phyloP scores from a whole-genome alignment of 2,329 filamentous ascomycete species.

The Neocucurbitaria cava region DNA sequence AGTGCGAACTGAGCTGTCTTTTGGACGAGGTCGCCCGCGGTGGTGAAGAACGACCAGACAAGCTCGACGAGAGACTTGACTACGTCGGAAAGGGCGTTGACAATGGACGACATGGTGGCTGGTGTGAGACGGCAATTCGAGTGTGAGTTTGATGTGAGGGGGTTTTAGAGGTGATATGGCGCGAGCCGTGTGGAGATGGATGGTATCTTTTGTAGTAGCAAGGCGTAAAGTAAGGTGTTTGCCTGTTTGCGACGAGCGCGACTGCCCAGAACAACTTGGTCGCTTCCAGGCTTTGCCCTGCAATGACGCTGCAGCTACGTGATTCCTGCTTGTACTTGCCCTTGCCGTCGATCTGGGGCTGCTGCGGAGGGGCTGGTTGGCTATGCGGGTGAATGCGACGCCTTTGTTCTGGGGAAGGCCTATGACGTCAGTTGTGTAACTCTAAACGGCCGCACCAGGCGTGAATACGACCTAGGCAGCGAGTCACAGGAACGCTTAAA shows the following conservation, averaged over 20 bases:
- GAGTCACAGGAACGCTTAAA: not conserved
- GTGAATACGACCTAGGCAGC: slow-evolving; percentile 14
- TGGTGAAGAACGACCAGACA: slow-evolving; percentile 46
- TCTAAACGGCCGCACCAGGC: too few relatives aligned
- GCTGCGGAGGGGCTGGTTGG: slow-evolving; percentile 24
- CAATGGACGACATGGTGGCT: slow-evolving; percentile 42
- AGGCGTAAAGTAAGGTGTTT: not conserved
- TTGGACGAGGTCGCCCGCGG: slow-evolving; percentile 39
- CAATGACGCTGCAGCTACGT: slow-evolving; percentile 34
- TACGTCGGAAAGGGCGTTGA: slow-evolving; percentile 42
- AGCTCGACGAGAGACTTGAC: slow-evolving; percentile 42
- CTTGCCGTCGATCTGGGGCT: slow-evolving; percentile 11
- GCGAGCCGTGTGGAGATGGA: not conserved
- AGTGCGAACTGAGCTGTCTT: slow-evolving; percentile 37
- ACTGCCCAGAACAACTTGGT: slow-evolving; percentile 13
- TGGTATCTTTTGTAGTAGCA: not conserved
- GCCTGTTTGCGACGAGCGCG: slow-evolving; percentile 9
- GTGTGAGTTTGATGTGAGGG: not conserved
- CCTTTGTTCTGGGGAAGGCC: slow-evolving; percentile 10
- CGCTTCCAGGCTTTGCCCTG: slow-evolving; percentile 1
- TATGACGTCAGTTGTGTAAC: slow-evolving; percentile 30
- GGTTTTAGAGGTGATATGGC: not conserved
- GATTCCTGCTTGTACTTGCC: slow-evolving; percentile 8
- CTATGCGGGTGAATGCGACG: slow-evolving; percentile 16
- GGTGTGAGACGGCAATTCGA: not conserved